Percentiles rank a stretch among this genome's conserved stretches.
Evolutionary conservation across 768 basidiomycete species (phyloP).

Genomic region (Leccinum aurantiacum): DNA sequence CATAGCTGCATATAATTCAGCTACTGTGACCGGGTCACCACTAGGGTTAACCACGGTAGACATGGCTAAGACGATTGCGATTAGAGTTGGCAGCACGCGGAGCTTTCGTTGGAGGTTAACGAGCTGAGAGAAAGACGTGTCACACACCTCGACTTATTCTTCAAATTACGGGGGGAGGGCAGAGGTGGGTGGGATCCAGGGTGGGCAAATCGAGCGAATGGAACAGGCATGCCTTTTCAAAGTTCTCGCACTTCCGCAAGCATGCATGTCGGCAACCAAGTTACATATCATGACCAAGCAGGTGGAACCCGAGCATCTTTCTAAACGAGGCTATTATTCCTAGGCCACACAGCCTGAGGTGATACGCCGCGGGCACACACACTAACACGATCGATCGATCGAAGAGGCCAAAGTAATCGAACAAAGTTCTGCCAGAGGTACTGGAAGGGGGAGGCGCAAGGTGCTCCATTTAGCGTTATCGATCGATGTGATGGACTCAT

Average conservation of each 20-base stretch:
- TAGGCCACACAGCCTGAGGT: not conserved
- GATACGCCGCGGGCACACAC: not conserved
- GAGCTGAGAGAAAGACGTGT: not conserved
- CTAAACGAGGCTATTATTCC: not conserved
- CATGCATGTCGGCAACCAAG: not conserved
- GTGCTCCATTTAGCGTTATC: not conserved
- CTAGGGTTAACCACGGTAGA: slow-evolving; percentile 2
- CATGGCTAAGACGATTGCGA: slow-evolving; percentile 2
- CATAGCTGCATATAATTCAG: slow-evolving; percentile 17
- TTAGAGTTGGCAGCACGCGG: not conserved
- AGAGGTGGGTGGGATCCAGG: not conserved
- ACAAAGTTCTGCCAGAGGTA: not conserved
- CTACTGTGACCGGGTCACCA: slow-evolving; percentile 4
- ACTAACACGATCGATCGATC: not conserved
- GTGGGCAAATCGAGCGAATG: not conserved
- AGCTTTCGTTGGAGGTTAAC: not conserved
- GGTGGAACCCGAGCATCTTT: not conserved
- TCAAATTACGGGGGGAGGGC: not conserved
- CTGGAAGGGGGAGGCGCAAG: not conserved
- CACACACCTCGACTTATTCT: not conserved
- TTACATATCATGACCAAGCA: not conserved
- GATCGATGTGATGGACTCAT: not conserved
- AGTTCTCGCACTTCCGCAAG: not conserved
- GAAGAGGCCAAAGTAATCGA: not conserved
- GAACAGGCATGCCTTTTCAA: not conserved